Conservation (phyloP, 225 moss, liverwort and hornwort species). For the Rhytidiadelphus loreus region DNA sequence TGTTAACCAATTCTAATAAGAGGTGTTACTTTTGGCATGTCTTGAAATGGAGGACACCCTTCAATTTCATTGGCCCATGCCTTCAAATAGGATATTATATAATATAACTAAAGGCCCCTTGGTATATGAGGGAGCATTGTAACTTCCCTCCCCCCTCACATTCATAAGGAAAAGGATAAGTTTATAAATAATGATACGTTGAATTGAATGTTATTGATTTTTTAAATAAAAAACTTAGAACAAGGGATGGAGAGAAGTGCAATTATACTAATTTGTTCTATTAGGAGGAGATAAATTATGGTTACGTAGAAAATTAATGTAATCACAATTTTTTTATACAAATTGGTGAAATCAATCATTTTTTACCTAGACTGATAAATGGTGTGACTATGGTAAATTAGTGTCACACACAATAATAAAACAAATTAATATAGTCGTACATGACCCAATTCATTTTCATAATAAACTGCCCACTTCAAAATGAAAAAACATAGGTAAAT, state of each 20-base stretch:
- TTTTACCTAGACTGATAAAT: not conserved
- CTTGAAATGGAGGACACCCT: not conserved
- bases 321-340: not conserved
- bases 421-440: too few relatives aligned
- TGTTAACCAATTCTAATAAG: too few relatives aligned
- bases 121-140: not conserved
- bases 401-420: fast-evolving
- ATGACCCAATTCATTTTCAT: not conserved
- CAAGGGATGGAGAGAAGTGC: not conserved
- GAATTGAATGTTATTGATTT: not conserved
- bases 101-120: not conserved
- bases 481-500: not conserved
- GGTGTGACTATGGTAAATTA: not conserved
- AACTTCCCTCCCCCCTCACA: fast-evolving
- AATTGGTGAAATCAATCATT: not conserved
- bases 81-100: fast-evolving
- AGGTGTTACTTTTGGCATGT: not conserved
- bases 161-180: fast-evolving
- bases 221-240: fast-evolving
- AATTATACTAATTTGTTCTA: not conserved
- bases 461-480: fast-evolving
- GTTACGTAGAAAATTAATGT: not conserved
- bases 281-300: fast-evolving
- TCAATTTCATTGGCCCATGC: fast-evolving
- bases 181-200: not conserved